Percentiles rank a stretch among this genome's conserved stretches.
Evolutionary conservation across 176 grass and related monocot genomes (phyloP).

Genomic region (Themeda triandra): DNA sequence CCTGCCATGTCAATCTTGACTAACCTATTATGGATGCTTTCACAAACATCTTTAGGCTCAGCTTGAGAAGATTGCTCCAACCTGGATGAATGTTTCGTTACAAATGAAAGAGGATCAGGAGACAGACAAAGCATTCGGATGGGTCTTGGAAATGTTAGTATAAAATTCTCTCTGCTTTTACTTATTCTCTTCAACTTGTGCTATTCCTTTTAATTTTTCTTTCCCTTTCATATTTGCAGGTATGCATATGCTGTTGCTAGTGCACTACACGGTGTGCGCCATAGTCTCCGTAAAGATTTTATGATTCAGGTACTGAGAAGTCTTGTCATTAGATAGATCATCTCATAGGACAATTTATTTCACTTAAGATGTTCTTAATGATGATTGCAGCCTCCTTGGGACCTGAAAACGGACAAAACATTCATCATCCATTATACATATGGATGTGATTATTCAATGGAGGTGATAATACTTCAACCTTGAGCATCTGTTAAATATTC

Average conservation of each 20-base stretch:
- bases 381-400: conserved; percentile 85
- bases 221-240: conserved; percentile 47
- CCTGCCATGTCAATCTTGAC: not conserved
- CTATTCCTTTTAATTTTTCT: not conserved
- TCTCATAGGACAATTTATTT: conserved; percentile 8
- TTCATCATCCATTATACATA: conserved; percentile 97
- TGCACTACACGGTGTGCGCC: conserved; percentile 96
- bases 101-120: conserved; percentile 92
- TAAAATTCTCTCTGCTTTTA: conserved; percentile 5
- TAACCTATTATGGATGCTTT: conserved; percentile 4
- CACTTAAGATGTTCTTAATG: conserved; percentile 31
- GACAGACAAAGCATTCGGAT: conserved; percentile 94
- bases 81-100: conserved; percentile 96
- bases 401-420: conserved; percentile 52
- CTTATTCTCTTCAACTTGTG: not conserved
- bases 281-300: conserved; percentile 95
- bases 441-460: conserved; percentile 82
- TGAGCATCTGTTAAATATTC: conserved; percentile 19
- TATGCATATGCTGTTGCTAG: conserved; percentile 98
- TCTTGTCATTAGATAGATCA: conserved; percentile 23
- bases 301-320: conserved; percentile 88
- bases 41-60: conserved; percentile 39
- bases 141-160: conserved; percentile 99
- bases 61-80: conserved; percentile 96
- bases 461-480: conserved; percentile 43